Evolutionary conservation across 1,139 yeast species (phyloP).

Genomic region (Taphrina flavorubra): DNA sequence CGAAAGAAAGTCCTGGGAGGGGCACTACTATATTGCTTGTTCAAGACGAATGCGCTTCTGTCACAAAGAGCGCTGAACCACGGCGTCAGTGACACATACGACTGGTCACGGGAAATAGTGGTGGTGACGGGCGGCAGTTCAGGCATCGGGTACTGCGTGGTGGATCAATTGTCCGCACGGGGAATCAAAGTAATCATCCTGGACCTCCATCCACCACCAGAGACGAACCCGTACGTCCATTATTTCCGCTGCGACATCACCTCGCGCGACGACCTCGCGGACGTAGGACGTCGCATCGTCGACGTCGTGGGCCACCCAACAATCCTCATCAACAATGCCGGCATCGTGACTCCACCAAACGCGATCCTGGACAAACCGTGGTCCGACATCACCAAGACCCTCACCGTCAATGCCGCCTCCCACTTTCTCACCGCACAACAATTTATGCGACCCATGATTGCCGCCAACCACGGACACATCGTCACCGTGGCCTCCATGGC

Average conservation of each 20-base stretch:
- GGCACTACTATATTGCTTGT: background rate
- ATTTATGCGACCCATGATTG: conserved; percentile 53
- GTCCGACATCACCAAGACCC: conserved; percentile 50
- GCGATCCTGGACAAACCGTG: conserved; percentile 54
- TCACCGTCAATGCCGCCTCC: conserved; percentile 64
- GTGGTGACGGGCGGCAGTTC: conserved; percentile 72
- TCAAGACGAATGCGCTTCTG: background rate
- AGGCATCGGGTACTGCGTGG: conserved; percentile 61
- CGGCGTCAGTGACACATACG: conserved; percentile 15
- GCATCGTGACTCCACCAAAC: conserved; percentile 56
- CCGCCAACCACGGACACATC: conserved; percentile 56
- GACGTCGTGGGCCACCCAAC: conserved; percentile 54
- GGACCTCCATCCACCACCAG: conserved; percentile 56
- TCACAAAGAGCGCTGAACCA: conserved; percentile 13
- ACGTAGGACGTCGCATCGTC: conserved; percentile 52
- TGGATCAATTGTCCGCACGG: conserved; percentile 34
- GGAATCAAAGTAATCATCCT: conserved; percentile 55
- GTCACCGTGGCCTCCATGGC: conserved; percentile 72
- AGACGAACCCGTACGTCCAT: conserved; percentile 49
- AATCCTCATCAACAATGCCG: conserved; percentile 76
- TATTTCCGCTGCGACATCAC: conserved; percentile 62
- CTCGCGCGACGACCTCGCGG: conserved; percentile 51
- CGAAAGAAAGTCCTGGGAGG: background rate
- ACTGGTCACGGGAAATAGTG: conserved; percentile 57
- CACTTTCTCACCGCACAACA: conserved; percentile 60